A percentile compares a stretch with the other conserved stretches of the same genome.
Conservation (phyloP, 2,329 filamentous ascomycete species). For the Pestalotiopsis sp. region DNA sequence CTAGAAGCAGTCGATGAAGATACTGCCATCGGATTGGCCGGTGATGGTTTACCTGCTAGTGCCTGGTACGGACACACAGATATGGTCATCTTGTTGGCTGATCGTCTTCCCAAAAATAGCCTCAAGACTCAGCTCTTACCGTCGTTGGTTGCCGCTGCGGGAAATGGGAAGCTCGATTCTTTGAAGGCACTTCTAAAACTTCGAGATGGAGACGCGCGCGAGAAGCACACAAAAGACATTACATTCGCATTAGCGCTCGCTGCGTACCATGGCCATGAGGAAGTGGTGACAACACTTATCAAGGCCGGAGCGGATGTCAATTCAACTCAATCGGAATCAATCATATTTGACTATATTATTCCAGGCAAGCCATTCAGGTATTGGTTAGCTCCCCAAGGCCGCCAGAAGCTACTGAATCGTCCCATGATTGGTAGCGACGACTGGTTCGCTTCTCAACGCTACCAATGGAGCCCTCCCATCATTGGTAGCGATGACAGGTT, state of each 20-base stretch:
- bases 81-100: background rate
- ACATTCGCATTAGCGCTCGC: background rate
- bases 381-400: no score
- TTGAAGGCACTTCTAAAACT: background rate
- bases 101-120: background rate
- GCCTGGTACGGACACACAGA: background rate
- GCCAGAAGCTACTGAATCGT: no score
- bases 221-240: no score
- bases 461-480: no score
- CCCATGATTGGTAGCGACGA: no score
- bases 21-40: background rate
- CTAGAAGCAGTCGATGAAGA: background rate
- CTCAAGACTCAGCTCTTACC: background rate
- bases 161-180: background rate
- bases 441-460: no score
- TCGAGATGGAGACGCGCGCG: no score
- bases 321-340: background rate
- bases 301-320: background rate
- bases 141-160: background rate
- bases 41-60: background rate
- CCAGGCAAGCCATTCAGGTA: no score
- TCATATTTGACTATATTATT: no score
- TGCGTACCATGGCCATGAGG: background rate
- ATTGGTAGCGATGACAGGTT: no score
- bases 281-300: background rate